These are phyloP conservation scores for Sclerotinia borealis DNA, from an alignment of 2,329 filamentous ascomycete genomes.

Conservation along the genomic window DNA sequence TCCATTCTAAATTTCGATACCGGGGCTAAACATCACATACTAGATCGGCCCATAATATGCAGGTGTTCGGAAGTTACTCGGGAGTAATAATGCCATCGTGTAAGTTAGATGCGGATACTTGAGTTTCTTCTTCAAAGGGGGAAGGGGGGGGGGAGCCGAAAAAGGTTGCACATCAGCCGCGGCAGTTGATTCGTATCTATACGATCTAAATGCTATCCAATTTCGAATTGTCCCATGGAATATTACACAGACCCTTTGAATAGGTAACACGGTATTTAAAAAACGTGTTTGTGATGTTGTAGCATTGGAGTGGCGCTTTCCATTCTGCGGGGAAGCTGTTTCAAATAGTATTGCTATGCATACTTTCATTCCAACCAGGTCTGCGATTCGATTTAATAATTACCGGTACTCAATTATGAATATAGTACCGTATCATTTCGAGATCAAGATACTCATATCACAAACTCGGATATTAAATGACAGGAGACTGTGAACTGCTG, in stretches of 20 bases:
- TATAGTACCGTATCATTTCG: neutral
- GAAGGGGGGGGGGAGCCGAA: too few relatives aligned
- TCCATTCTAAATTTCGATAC: neutral
- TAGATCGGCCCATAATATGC: neutral
- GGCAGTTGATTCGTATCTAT: neutral
- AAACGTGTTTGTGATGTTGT: constrained; percentile 2
- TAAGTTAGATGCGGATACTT: neutral
- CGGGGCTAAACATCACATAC: neutral
- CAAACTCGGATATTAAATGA: neutral
- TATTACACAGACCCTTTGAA: neutral
- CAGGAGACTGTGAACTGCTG: neutral
- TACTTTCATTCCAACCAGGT: neutral
- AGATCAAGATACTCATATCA: neutral
- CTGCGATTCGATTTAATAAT: neutral
- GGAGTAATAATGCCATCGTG: neutral
- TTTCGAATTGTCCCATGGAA: neutral
- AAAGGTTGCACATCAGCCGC: neutral
- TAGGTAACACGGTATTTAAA: neutral
- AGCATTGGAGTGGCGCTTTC: constrained; percentile 2
- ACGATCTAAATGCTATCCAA: neutral
- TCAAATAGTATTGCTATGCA: constrained; percentile 1
- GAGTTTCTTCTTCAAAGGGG: neutral
- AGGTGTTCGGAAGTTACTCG: neutral
- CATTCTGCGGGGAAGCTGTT: constrained; percentile 12
- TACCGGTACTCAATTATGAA: neutral